Base-by-base conservation (phyloP, 2,329 filamentous ascomycete genomes). In the Clarireedia paspali region DNA sequence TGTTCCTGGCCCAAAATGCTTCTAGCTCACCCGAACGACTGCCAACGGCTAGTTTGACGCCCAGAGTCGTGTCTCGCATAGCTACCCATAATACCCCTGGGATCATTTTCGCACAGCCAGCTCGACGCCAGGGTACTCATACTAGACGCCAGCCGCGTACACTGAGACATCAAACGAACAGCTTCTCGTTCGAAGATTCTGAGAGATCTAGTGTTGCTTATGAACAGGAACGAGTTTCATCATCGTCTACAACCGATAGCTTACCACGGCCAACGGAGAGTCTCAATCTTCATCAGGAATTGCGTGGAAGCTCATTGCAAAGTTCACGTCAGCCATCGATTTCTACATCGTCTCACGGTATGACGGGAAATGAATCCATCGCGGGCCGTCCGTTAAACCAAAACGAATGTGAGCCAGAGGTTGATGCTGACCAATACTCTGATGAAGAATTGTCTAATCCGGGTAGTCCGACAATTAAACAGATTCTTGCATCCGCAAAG, bases 121-220 rank as follows among this genome's bases (percentile, higher is more conserved):
- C 67, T 30, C 57, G 68, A 48, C 60, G 65, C 49, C 60, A 58
- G 39, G 55, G 59, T 9, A 24, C 44, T 55, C 52, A 30, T 9
- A 47, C 58, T 38, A 45, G 34, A 17, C 48, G 42, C 36, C 39
- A 52, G 14, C 59, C 59, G 15, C 67, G 62, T 14, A 60, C 47
- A 12, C 67, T 70, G 38, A 66, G 67, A 57, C 69, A 67, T 50
- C 69, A 70, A 53, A 69, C 66, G 14, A 66, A 70, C 34, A 70
- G 65, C 48, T 71, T 69, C 55, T 70, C 70, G n/a, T 67, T 65
- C 30, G 66, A 67, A 34, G 64, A 62, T 12, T 68, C 67, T 3
- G 68, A 69, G 53, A 61, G 63, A 57, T 62, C 66, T 15, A 68
- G 65, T 58, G 63, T 61, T 47, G 63, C 64, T 27, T 65, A 66